Conservation (phyloP, 148 eudicot species). For the Silene conica region DNA sequence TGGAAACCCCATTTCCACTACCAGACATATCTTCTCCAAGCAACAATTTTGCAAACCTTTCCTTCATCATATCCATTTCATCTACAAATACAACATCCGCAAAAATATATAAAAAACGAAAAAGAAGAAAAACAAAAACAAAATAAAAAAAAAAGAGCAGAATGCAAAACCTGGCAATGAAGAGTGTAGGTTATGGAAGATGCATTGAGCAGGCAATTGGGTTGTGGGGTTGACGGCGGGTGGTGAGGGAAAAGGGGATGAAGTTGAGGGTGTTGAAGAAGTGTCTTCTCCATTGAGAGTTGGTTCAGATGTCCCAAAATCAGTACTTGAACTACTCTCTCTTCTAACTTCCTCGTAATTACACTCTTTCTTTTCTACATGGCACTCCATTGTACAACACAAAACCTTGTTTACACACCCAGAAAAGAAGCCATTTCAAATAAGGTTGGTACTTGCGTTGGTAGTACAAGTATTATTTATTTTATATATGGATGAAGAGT, state of each 20-base stretch:
- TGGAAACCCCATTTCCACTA: conserved; percentile 70
- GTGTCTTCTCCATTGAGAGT: conserved; percentile 38
- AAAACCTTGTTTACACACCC: not conserved
- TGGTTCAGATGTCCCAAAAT: conserved; percentile 35
- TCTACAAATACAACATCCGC: conserved; percentile 26
- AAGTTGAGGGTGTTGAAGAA: conserved; percentile 40
- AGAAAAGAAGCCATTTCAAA: not conserved
- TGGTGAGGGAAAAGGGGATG: conserved; percentile 34
- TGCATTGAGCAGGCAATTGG: conserved; percentile 28
- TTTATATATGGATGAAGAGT: conserved; percentile 11
- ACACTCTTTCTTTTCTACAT: not conserved
- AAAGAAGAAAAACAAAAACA: no score
- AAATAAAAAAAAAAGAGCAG: not conserved
- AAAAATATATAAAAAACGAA: no score
- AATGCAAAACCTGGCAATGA: conserved; percentile 41
- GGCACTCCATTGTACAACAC: conserved; percentile 20
- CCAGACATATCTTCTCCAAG: conserved; percentile 96
- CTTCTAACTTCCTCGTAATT: conserved; percentile 22
- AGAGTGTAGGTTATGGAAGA: conserved; percentile 42
- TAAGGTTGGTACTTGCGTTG: no score
- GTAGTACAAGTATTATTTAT: no score
- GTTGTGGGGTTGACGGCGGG: conserved; percentile 27
- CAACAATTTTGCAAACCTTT: conserved; percentile 75
- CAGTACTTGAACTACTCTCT: conserved; percentile 52
- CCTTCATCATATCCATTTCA: conserved; percentile 74